Evolutionary conservation across 805 yeast genomes (phyloP).

Genomic region (Yamadazyma sp.): DNA sequence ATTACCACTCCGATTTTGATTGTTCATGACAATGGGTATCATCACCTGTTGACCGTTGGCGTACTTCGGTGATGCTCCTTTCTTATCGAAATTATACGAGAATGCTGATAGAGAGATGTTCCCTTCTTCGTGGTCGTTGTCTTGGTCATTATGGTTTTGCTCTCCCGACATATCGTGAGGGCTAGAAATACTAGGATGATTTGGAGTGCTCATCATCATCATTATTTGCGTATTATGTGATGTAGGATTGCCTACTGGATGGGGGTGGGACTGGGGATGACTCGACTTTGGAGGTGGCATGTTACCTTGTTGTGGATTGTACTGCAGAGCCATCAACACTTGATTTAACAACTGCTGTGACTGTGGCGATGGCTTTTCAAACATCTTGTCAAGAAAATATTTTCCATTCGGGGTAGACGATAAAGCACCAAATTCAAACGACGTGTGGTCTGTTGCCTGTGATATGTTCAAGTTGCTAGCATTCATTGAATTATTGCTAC

Average conservation of each 20-base stretch:
- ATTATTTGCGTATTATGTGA: constrained; percentile 11
- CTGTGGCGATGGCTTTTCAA: constrained; percentile 41
- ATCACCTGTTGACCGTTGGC: constrained; percentile 3
- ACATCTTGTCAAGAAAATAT: constrained; percentile 38
- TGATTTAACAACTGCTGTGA: constrained; percentile 21
- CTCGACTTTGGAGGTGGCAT: constrained; percentile 30
- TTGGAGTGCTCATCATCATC: constrained; percentile 47
- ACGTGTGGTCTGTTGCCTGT: constrained; percentile 37
- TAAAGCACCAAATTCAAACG: constrained; percentile 35
- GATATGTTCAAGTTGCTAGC: constrained; percentile 32
- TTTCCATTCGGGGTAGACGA: constrained; percentile 43
- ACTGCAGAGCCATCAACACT: constrained; percentile 15
- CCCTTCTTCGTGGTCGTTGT: constrained; percentile 11
- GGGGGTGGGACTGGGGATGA: constrained; percentile 1
- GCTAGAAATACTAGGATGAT: constrained; percentile 32
- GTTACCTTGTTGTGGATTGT: constrained; percentile 20
- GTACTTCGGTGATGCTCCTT: constrained; percentile 5
- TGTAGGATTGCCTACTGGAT: constrained; percentile 2
- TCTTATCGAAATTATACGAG: constrained; percentile 13
- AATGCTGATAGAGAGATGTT: constrained; percentile 14
- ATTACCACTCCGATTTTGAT: constrained; percentile 4
- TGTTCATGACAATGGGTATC: constrained; percentile 10
- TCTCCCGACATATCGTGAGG: constrained; percentile 15
- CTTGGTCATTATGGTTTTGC: constrained; percentile 6
- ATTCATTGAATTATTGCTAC: constrained; percentile 24